A percentile compares a stretch with the other conserved stretches of the same genome.
phyloP scores from a whole-genome alignment of 73 alveolate species.

The Paramecium octaurelia region DNA sequence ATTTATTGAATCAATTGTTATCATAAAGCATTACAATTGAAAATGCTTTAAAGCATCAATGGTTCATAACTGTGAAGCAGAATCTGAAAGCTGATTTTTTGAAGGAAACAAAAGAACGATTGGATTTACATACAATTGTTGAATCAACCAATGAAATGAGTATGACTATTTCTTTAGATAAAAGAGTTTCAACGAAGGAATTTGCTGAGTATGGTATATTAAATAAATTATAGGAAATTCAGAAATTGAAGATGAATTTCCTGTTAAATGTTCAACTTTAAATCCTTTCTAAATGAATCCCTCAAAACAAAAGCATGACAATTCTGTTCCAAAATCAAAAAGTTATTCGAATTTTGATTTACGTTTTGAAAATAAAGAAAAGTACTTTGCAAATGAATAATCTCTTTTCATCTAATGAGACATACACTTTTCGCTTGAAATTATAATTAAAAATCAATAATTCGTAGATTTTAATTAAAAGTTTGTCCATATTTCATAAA shows the following conservation, averaged over 20 bases:
- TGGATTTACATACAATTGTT: not conserved
- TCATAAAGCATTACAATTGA: not conserved
- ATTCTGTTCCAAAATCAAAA: not conserved
- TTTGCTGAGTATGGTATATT: not conserved
- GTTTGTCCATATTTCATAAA: not conserved
- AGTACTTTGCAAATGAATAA: not conserved
- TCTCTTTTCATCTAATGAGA: not conserved
- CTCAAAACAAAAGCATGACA: not conserved
- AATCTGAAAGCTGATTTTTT: not conserved
- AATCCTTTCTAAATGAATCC: not conserved
- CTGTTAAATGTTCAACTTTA: not conserved
- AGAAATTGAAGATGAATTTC: slow-evolving; percentile 5
- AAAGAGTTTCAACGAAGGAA: not conserved
- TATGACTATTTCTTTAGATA: not conserved
- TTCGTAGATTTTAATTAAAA: not conserved
- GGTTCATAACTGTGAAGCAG: not conserved
- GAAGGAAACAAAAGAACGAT: not conserved
- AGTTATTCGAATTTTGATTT: not conserved
- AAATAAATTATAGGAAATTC: not conserved
- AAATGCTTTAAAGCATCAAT: not conserved
- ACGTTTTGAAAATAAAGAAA: not conserved
- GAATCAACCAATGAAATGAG: not conserved
- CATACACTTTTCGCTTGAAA: not conserved
- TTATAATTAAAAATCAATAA: not conserved
- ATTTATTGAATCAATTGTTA: not conserved